Percentiles rank a stretch among this genome's conserved stretches.
phyloP scores from a whole-genome alignment of 2,329 filamentous ascomycete species.

The Lachnellula subtilissima region DNA sequence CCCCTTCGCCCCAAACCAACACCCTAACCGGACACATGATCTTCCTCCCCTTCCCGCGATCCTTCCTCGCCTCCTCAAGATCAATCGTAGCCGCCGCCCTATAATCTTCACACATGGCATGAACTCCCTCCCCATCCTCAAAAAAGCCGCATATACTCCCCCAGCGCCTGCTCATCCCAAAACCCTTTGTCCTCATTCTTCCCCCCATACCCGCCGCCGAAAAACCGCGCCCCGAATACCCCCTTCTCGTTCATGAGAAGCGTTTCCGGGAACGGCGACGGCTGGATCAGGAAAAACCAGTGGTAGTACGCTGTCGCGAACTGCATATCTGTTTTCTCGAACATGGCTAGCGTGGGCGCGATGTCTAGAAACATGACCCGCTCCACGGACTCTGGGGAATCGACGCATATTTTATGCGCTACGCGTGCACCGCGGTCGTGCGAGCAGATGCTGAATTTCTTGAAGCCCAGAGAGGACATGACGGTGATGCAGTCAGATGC shows the following conservation, averaged over 20 bases:
- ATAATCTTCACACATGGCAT: constrained; percentile 53
- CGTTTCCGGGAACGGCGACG: constrained; percentile 45
- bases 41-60: constrained; percentile 39
- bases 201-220: constrained; percentile 31
- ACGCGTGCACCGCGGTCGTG: constrained; percentile 55
- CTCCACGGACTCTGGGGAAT: constrained; percentile 30
- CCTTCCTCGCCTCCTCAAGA: constrained; percentile 44
- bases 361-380: constrained; percentile 48
- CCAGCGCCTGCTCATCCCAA: constrained; percentile 27
- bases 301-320: constrained; percentile 51
- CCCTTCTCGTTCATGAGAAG: constrained; percentile 37
- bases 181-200: constrained; percentile 21
- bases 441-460: constrained; percentile 44
- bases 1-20: constrained; percentile 46
- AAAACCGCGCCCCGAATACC: constrained; percentile 38
- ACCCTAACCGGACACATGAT: constrained; percentile 44
- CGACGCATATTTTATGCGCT: constrained; percentile 49
- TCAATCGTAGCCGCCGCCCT: constrained; percentile 48
- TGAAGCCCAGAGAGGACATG: constrained; percentile 41
- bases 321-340: constrained; percentile 36
- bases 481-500: constrained; percentile 42
- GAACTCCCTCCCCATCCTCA: constrained; percentile 37
- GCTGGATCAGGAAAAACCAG: constrained; percentile 55
- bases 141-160: constrained; percentile 20
- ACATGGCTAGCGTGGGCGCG: constrained; percentile 52